These are phyloP conservation scores for Solanum microdontum DNA, from an alignment of 257 asterid genomes.

Conservation along the genomic window DNA sequence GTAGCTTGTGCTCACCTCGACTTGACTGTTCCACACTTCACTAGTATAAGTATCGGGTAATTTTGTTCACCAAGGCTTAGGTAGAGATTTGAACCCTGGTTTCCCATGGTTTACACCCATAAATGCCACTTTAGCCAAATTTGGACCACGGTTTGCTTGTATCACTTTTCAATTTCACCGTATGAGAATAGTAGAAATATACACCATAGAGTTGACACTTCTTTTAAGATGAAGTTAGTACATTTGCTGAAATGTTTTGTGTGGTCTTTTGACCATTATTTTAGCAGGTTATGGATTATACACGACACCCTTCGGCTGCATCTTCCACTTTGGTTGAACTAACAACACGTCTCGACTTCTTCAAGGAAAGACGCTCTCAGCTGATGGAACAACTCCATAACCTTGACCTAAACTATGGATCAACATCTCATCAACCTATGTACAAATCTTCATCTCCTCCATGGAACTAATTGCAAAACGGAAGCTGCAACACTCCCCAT, in stretches of 20 bases:
- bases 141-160: background rate
- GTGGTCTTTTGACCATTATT: background rate
- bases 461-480: conserved; percentile 44
- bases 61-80: background rate
- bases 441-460: conserved; percentile 77
- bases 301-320: conserved; percentile 47
- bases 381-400: conserved; percentile 92
- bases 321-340: conserved; percentile 76
- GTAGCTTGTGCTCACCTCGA: background rate
- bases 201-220: background rate
- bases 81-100: background rate
- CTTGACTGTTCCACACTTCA: background rate
- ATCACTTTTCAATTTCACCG: background rate
- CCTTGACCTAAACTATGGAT: conserved; percentile 60
- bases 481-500: background rate
- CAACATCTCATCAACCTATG: conserved; percentile 52
- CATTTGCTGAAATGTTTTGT: background rate
- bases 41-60: background rate
- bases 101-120: background rate
- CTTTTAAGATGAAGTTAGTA: background rate
- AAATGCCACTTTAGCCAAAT: background rate
- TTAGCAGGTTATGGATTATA: conserved; percentile 46
- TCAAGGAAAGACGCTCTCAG: conserved; percentile 93
- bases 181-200: background rate
- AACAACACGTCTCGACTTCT: conserved; percentile 86